Evolutionary conservation across 2,329 filamentous ascomycete genomes (phyloP), one percentile per base, ranked within the genome.

Genomic region (Diaporthe capsici): DNA sequence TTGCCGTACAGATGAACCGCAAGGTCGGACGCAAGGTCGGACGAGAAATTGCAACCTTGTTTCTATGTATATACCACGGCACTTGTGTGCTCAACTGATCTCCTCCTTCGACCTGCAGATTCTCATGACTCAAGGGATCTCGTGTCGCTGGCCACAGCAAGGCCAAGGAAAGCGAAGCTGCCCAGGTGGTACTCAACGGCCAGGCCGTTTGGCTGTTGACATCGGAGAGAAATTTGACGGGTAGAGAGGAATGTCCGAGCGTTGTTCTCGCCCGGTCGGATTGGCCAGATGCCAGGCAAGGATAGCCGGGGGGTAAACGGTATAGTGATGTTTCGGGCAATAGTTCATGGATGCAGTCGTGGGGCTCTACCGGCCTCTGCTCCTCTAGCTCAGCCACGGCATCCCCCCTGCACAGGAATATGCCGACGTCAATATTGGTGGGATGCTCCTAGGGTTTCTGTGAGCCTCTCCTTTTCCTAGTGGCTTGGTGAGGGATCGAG

Each of bases 31-130:
- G 65, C 25, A 25, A 28, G 31, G 25, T 55, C 53, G 53, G 53
- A 55, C 53, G 53, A 55, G 13, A 55, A 2, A 13, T 15, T 42
- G 47, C 47, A 68, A 68, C 65, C 65, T 20, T 68, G 12, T 25
- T 49, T 68, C 65, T 68, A 68, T 68, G 44, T 68, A 68, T 68
- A 68, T 39, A 68, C 65, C 63, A 28, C 65, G 65, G 65, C 65
- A 68, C 8, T 13, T 39, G 47, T 53, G 47, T 22, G 17, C 60
- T 12, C n/a, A 39, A 10, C 28, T 34, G 20, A 34, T 10, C 4
- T 31, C 28, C 63, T 51, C 65, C 65, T 53, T 53, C 49, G 12
- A 34, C 65, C 8, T 39, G 65, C 65, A 68, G 31, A 4, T 68
- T 31, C 34, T 42, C 65, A 68, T 68, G 65, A 68, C 65, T 68